Conservation (phyloP, 148 eudicot species). For the Fagopyrum esculentum region DNA sequence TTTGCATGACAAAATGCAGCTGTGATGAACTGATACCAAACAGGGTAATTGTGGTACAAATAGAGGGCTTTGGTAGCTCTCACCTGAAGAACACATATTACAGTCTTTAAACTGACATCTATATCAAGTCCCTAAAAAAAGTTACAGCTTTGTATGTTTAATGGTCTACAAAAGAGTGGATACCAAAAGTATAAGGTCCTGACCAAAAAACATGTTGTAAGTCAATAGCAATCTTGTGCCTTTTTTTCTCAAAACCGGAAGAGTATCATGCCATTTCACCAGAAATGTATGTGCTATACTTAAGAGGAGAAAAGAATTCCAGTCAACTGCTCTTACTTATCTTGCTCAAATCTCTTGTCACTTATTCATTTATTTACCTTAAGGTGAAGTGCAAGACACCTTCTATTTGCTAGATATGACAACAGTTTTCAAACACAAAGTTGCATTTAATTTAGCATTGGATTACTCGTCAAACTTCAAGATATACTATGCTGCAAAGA, state of each 20-base stretch:
- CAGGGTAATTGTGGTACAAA: conserved; percentile 73
- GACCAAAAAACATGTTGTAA: background rate
- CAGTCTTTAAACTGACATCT: background rate
- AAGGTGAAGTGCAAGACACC: background rate
- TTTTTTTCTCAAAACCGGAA: background rate
- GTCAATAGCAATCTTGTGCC: too few relatives aligned
- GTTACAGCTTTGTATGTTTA: background rate
- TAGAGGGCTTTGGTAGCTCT: conserved; percentile 57
- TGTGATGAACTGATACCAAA: conserved; percentile 97
- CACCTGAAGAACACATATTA: conserved; percentile 34
- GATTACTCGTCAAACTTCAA: too few relatives aligned
- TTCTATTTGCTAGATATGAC: background rate
- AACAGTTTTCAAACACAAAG: background rate
- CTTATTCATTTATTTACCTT: too few relatives aligned
- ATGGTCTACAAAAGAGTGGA: background rate
- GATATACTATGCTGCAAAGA: too few relatives aligned
- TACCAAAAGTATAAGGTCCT: background rate
- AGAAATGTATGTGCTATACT: background rate
- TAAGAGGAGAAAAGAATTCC: background rate
- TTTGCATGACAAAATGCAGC: conserved; percentile 92
- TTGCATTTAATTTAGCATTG: background rate
- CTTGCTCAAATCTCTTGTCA: background rate
- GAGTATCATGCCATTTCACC: background rate
- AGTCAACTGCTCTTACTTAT: background rate
- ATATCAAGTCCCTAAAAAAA: background rate